Conservation (phyloP, 768 basidiomycete species). For the Naganishia onofrii region DNA sequence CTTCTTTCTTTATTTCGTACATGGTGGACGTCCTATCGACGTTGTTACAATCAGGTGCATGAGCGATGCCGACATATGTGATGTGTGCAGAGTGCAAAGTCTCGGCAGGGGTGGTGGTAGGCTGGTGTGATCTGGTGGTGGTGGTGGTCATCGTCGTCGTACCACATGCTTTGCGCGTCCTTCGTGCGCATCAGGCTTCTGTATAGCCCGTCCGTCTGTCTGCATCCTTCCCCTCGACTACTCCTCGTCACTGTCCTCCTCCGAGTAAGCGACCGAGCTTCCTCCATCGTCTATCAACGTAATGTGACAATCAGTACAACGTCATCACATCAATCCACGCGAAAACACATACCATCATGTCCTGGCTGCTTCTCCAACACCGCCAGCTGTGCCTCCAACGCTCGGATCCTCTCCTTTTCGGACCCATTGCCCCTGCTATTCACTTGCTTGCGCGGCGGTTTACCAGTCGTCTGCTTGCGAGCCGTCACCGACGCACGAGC, state of each 20-base stretch:
- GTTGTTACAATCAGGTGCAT: neutral
- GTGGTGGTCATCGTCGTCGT: too few relatives aligned
- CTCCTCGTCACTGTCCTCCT: slow-evolving; percentile 21
- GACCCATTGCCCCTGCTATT: slow-evolving; percentile 67
- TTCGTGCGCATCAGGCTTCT: too few relatives aligned
- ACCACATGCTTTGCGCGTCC: too few relatives aligned
- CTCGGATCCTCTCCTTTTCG: slow-evolving; percentile 90
- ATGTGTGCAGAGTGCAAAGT: too few relatives aligned
- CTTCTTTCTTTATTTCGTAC: slow-evolving; percentile 7
- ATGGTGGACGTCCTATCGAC: neutral
- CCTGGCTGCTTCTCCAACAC: slow-evolving; percentile 62
- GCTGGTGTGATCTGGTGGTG: too few relatives aligned
- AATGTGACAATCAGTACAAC: neutral
- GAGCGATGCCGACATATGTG: neutral
- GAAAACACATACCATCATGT: slow-evolving; percentile 30
- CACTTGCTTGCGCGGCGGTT: slow-evolving; percentile 60
- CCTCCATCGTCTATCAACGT: neutral
- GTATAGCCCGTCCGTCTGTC: too few relatives aligned
- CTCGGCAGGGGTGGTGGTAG: too few relatives aligned
- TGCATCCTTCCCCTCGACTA: neutral
- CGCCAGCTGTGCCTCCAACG: slow-evolving; percentile 81
- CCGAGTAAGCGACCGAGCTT: slow-evolving; percentile 15
- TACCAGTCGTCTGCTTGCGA: slow-evolving; percentile 40
- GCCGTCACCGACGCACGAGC: slow-evolving; percentile 32
- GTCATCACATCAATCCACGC: neutral